Percentiles rank a stretch among this genome's conserved stretches.
These are phyloP conservation scores for Syzygium jambos DNA, from an alignment of 345 rosid genomes.

Conservation along the genomic window DNA sequence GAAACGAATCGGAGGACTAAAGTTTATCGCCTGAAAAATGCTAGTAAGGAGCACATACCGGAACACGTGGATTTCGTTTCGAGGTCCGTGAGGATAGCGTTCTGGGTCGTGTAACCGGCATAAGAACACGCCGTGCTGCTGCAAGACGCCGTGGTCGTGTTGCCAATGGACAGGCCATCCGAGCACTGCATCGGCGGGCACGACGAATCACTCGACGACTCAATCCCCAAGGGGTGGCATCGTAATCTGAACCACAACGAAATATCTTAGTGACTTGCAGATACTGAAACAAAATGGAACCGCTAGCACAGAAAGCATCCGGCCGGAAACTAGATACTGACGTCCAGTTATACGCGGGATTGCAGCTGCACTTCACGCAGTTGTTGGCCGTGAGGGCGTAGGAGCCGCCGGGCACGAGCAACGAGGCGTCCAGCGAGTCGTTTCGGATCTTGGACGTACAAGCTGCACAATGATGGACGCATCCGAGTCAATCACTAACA, in stretches of 20 bases:
- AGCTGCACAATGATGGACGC: conserved; percentile 25
- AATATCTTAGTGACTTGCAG: background rate
- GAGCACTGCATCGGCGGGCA: conserved; percentile 56
- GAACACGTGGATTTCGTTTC: conserved; percentile 28
- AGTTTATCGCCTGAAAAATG: background rate
- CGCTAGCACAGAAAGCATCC: background rate
- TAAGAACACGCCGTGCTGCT: conserved; percentile 45
- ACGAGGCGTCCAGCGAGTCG: conserved; percentile 34
- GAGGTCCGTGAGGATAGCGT: conserved; percentile 27
- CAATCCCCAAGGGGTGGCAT: conserved; percentile 43
- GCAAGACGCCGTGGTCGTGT: conserved; percentile 28
- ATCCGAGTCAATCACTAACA: background rate
- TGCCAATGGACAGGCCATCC: conserved; percentile 22
- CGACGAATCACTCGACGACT: conserved; percentile 15
- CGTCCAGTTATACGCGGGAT: conserved; percentile 55
- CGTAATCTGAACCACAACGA: conserved; percentile 34
- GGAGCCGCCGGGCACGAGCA: conserved; percentile 43
- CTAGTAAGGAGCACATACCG: conserved; percentile 13
- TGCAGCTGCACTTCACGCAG: conserved; percentile 61
- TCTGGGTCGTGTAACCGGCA: conserved; percentile 41
- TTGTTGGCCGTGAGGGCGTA: conserved; percentile 48
- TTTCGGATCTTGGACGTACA: conserved; percentile 46
- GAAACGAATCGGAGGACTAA: background rate
- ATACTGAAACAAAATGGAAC: background rate
- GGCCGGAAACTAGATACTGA: conserved; percentile 18